Evolutionary conservation across 305 asterid genomes (phyloP), one percentile per base, ranked within the genome.

Genomic region (Rubia tinctorum): DNA sequence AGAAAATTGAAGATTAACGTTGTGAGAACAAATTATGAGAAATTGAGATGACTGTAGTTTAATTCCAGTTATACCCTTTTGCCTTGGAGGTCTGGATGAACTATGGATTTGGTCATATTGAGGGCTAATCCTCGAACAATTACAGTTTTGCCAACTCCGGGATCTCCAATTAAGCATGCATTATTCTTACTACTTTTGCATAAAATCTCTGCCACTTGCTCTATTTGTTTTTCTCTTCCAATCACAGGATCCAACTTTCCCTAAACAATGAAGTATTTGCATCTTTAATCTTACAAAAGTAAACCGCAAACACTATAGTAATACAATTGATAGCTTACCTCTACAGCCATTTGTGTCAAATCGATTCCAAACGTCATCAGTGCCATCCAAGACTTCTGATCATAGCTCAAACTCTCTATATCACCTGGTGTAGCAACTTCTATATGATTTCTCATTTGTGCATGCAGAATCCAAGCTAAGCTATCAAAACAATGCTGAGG

Each of bases 111-210:
- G 6, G 60, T 72, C 61, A 85, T 82, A 5, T 70, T 65, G 37
- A 22, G 58, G 1, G 86, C 84, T 1, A 85, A 71, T 8, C 80
- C 86, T 71, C 80, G 86, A 0, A 73, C 86, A 11, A 85, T 69
- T 0, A 68, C 85, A 2, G 89, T 81, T 77, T 85, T 85, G 2
- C 88, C 88, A 0, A 85, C 88, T 0, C 86, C 88, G 0, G 84
- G 80, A 65, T 84, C 83, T 22, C 88, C 86, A 49, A 85, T 10
- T 1, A 82, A 78, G 47, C 85, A 82, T 8, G 69, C 78, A 39
- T 80, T 85, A 53, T 73, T 77, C 60, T 73, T 73, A 18, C 45
- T 69, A 17, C 68, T 34, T 42, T 71, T 73, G 58, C 81, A 64
- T 22, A 78, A 63, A 59, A 78, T 73, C 65, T 78, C 72, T 0